Base-by-base conservation (phyloP, 2,329 filamentous ascomycete species). In the Rugonectria rugulosa region DNA sequence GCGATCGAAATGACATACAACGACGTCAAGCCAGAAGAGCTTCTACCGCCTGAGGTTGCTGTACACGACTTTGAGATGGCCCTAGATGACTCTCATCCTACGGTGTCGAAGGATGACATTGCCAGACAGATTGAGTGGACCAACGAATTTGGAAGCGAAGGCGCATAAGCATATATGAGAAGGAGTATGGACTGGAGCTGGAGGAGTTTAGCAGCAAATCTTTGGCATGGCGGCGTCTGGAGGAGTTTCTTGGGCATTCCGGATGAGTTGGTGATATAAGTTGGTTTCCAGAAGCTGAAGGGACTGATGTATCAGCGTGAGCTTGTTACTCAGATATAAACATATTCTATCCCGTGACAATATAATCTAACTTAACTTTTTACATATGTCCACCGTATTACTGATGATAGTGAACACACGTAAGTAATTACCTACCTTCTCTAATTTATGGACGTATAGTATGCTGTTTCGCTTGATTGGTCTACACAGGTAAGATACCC, bases 1-100 rank as follows among this genome's bases (percentile, higher is more conserved):
- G 94, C 92, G 15, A 85, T 87, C 64, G 95, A 99, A 75, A 97
- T 98, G 92, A 91, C 88, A 2, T 98, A 95, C 88, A 91, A 92
- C 66, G 87, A 93, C 57, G 82, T 99, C 15, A 88, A 93, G 42
- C 88, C 90, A 6, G 92, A 97, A 1, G 82, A 90, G 68, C 82
- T 99, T 1, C 83, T 95, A 8, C 93, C 97, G 68, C 96, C 95
- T 1, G 84, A 92, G 1, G 87, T 99, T 19, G 83, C 88, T 61
- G 82, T 96, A 53, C 96, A 96, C 73, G 95, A 99, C 74, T 98
- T 99, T 70, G 82, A 96, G 71, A 92, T 94, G 73, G 94, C 95
- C 1, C 89, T 99, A 68, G 93, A 92, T 70, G 87, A 88, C 41
- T 91, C 91, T 45, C 81, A 95, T 69, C 95, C 95, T 19, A 98